Evolutionary conservation across 1,139 yeast species (phyloP), one percentile per base, ranked within the genome.

Genomic region (Ashbya aceris): DNA sequence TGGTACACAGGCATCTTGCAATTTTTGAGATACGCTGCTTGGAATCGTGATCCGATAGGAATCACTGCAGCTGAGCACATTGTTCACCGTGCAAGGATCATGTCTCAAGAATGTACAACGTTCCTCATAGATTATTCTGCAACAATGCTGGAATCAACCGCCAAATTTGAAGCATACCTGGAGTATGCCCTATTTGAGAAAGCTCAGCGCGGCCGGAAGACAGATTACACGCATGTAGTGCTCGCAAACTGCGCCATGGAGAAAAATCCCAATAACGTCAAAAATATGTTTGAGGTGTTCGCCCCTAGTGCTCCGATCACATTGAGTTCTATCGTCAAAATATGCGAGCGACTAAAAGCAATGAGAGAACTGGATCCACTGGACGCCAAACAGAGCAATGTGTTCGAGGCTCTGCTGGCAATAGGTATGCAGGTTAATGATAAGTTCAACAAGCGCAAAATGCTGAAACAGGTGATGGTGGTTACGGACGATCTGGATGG

Each of bases 401-500:
- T 55, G 47, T 46, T 50, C 13, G 58, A 50, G 29, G 64, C 62
- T n/a, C 45, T 67, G 17, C 47, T 57, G 3, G 53, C 62, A 12
- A 67, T 68, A 3, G 53, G 62, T 7, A 51, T 61, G 36, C 53
- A 55, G 44, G 59, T 66, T 36, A 53, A 51, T 20, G 56, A 51
- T 8, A 50, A 54, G 33, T 65, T 69, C 44, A 49, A 53, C 27
- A 56, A 56, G 28, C 55, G 63, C 31, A 69, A 67, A 48, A 58
- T 61, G 47, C 47, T 50, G 33, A 63, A 60, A 48, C 65, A 60
- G 49, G 56, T 79, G 27, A 66, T 73, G 29, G 62, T 79, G 5
- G 56, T 77, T 13, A 69, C 82, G 8, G 68, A 70, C 46, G 73
- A 63, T 14, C 42, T 54, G 13, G 50, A 58, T 30, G 68, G 70